Conservation (phyloP, 1,284 basidiomycete species). For the Heliocybe sulcata region DNA sequence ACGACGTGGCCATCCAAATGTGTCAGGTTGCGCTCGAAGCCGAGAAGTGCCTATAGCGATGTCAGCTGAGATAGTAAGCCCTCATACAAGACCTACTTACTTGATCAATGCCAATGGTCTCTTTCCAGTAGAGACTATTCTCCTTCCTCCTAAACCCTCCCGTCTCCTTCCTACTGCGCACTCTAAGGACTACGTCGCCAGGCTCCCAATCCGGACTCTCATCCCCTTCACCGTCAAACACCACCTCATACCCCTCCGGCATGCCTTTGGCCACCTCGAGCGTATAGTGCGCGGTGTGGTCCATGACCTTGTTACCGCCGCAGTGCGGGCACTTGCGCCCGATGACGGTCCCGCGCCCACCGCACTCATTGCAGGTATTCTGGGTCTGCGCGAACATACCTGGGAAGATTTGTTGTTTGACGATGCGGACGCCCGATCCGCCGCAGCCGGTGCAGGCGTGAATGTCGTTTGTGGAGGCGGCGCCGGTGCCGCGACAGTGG, state of each 20-base stretch:
- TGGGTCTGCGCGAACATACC: constrained; percentile 89
- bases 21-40: constrained; percentile 80
- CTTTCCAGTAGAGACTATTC: constrained; percentile 81
- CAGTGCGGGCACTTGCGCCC: constrained; percentile 77
- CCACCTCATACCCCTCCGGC: constrained; percentile 86
- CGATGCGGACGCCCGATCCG: constrained; percentile 80
- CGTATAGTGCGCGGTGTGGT: constrained; percentile 77
- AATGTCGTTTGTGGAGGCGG: constrained; percentile 81
- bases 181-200: constrained; percentile 83
- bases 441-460: constrained; percentile 75
- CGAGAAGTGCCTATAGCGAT: constrained; percentile 59
- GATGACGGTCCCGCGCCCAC: constrained; percentile 77
- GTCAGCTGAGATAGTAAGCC: constrained; percentile 4
- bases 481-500: constrained; percentile 88
- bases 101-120: constrained; percentile 86
- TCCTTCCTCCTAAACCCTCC: constrained; percentile 88
- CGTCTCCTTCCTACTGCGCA: constrained; percentile 66
- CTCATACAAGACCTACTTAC: constrained; percentile 31
- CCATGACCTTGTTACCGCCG: constrained; percentile 74
- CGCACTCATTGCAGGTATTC: constrained; percentile 72
- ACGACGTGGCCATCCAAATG: constrained; percentile 88
- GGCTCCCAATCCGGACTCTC: constrained; percentile 91
- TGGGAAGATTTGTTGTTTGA: constrained; percentile 91
- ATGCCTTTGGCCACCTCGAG: constrained; percentile 82
- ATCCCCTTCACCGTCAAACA: constrained; percentile 91